Percentiles rank a stretch among this genome's conserved stretches.
Conservation (phyloP, 2,329 filamentous ascomycete genomes). For the Pseudogymnoascus sp. region DNA sequence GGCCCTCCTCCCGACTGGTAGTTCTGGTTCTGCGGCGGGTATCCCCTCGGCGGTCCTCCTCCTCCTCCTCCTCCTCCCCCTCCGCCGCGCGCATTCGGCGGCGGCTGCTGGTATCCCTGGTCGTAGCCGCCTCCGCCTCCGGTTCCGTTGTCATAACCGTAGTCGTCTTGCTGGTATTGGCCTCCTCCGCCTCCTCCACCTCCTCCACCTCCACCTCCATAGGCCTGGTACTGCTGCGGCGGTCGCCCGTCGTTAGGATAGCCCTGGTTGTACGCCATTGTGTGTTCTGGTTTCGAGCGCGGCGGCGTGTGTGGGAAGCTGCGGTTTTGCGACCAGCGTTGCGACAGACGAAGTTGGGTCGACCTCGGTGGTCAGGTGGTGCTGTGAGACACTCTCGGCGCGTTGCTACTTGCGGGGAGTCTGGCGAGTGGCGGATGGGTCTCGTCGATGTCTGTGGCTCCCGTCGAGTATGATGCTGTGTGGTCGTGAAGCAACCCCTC, state of each 20-base stretch:
- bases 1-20: neutral
- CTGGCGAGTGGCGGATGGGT: neutral
- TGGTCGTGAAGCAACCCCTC: neutral
- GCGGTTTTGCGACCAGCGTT: neutral
- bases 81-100: neutral
- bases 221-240: neutral
- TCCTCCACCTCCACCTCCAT: neutral
- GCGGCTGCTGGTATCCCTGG: constrained; percentile 4
- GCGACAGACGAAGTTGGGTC: neutral
- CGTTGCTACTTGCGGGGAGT: neutral
- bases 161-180: constrained; percentile 1
- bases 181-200: neutral
- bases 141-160: neutral
- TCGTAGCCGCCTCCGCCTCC: neutral
- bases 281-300: neutral
- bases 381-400: neutral
- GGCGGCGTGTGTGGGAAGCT: neutral
- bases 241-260: neutral
- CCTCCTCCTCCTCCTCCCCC: neutral
- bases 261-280: constrained; percentile 1
- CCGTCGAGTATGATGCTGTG: neutral
- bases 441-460: neutral
- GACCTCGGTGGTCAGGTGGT: neutral
- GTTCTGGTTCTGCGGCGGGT: constrained; percentile 3
- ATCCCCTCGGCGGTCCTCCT: neutral